Evolutionary conservation across 164 flowering plant genomes (phyloP), one percentile per base, ranked within the genome.

Genomic region (Santalum album): DNA sequence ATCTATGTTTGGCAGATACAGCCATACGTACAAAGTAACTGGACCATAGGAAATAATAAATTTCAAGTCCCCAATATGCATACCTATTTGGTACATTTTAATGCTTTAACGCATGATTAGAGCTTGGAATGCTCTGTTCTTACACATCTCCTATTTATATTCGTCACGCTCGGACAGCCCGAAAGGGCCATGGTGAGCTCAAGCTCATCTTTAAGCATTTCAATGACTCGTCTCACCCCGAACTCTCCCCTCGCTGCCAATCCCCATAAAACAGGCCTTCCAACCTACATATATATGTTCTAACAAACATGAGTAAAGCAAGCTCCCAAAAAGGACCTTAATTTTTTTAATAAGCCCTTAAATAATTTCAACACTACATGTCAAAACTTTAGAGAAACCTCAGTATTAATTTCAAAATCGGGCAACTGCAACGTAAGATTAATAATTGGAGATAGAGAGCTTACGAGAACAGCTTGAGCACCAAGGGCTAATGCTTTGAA

Each of bases 401-500:
- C 34, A 29, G 9, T 29, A 29, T 3, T 29, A 29, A 29, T 3
- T 9, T 29, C 34, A 29, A 29, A 29, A 29, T 29, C 6, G 9
- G 34, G 9, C 9, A 29, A 0, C 9, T 14, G 2, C 12, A 9
- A 11, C 3, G 6, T 12, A 38, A 38, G 14, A 38, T 38, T 9
- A 9, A 14, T 14, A 38, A 38, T 16, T 9, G 16, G 16, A 38
- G 42, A 12, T 14, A 38, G 46, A 38, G 27, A 27, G 21, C 65
- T 70, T 77, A 83, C 94, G 65, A 88, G 63, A 29, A 88, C 84
- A 59, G 91, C 94, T 66, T 75, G 70, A 35, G 94, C 95, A n/a
- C 95, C 96, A 44, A 88, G 88, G 49, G 96, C 94, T 60, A 88
- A 67, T 49, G 91, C 96, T 65, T 88, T 88, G 80, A 88, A 88